Evolutionary conservation across 331 rosid genomes (phyloP).

Genomic region (Stylosanthes scabra): DNA sequence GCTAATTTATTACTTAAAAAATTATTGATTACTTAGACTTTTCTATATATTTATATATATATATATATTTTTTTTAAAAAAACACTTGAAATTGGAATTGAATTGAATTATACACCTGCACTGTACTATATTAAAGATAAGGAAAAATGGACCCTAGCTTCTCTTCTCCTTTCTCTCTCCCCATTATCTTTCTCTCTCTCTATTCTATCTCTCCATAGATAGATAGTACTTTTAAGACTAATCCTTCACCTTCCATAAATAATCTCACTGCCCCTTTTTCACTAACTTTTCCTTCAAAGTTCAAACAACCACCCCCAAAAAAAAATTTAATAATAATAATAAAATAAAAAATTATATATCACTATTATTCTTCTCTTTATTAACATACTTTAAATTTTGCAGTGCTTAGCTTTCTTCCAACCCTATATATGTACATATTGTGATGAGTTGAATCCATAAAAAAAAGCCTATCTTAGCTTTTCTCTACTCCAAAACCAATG

Average conservation of each 20-base stretch:
- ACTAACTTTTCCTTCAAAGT: slow-evolving; percentile 44
- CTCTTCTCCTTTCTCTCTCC: slow-evolving; percentile 1
- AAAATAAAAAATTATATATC: too few species aligned
- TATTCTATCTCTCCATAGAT: background rate
- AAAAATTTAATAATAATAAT: slow-evolving; percentile 19
- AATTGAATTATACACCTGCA: slow-evolving; percentile 22
- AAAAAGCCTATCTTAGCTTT: slow-evolving; percentile 50
- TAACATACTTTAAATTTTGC: slow-evolving; percentile 22
- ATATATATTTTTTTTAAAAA: too few species aligned
- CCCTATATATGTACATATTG: slow-evolving; percentile 29
- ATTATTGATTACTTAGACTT: too few species aligned
- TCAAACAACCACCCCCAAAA: slow-evolving; percentile 65
- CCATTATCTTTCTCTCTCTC: background rate
- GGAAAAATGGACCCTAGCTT: slow-evolving; percentile 17
- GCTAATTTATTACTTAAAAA: too few species aligned
- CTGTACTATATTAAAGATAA: slow-evolving; percentile 25
- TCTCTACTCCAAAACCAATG: slow-evolving; percentile 46
- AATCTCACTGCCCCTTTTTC: slow-evolving; percentile 61
- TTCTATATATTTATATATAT: too few species aligned
- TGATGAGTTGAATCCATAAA: slow-evolving; percentile 48
- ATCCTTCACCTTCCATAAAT: slow-evolving; percentile 60
- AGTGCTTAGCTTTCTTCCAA: slow-evolving; percentile 39
- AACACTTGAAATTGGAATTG: background rate
- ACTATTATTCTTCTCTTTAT: slow-evolving; percentile 1
- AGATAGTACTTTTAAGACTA: slow-evolving; percentile 35